These are phyloP conservation scores for Triticum aestivum DNA, from an alignment of 176 grass and related monocot species.

Conservation along the genomic window IWGSC_CS_RefSeq_v2.1 NC_057801.1:451652440-451652939, in stretches of 20 bases:
- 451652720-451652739: conserved; percentile 11
- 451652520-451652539: conserved; percentile 50
- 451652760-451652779: conserved; percentile 6
- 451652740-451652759: not conserved
- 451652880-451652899: conserved; percentile 49
- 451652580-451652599: conserved; percentile 43
- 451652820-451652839: conserved; percentile 37
- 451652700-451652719: conserved; percentile 13
- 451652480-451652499: conserved; percentile 42
- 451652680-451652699: conserved; percentile 17
- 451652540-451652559: conserved; percentile 35
- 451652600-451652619: conserved; percentile 7
- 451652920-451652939: conserved; percentile 35
- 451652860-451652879: conserved; percentile 43
- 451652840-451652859: conserved; percentile 43
- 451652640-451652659: not conserved
- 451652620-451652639: conserved; percentile 19
- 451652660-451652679: not conserved
- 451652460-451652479: conserved; percentile 42
- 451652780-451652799: not conserved
- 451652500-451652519: conserved; percentile 45
- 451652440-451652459: conserved; percentile 39
- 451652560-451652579: conserved; percentile 41
- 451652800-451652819: not conserved
- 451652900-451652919: conserved; percentile 55